These are phyloP conservation scores for Fraxinus greggii DNA, from an alignment of 305 asterid genomes.

Conservation along the genomic window DNA sequence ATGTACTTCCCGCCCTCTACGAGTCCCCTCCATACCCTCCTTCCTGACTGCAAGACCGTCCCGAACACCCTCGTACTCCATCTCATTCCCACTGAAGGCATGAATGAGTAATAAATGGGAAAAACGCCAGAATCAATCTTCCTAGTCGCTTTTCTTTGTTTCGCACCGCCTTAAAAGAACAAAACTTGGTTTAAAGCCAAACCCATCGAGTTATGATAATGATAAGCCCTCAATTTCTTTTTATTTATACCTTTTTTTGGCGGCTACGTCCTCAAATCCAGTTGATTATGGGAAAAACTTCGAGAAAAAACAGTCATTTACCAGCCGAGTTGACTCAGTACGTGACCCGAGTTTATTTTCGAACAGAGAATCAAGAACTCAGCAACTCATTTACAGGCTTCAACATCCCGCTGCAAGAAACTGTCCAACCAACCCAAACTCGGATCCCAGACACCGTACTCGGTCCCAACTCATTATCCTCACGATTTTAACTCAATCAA, in stretches of 20 bases:
- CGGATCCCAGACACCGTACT: constrained; percentile 9
- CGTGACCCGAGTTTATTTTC: not conserved
- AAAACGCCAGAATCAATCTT: constrained; percentile 25
- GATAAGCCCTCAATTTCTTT: not conserved
- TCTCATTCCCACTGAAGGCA: constrained; percentile 91
- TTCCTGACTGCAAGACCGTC: constrained; percentile 81
- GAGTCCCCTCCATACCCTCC: constrained; percentile 54
- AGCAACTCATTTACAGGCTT: not conserved
- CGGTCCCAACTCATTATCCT: not conserved
- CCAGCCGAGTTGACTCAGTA: not conserved
- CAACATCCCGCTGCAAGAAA: constrained; percentile 4
- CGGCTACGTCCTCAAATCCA: not conserved
- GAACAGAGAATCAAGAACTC: not conserved
- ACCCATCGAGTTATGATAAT: not conserved
- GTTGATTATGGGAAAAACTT: not conserved
- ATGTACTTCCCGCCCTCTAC: constrained; percentile 31
- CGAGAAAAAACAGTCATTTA: not conserved
- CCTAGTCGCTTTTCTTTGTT: not conserved
- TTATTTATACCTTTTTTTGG: not conserved
- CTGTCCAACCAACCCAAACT: not conserved
- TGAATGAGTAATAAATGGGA: constrained; percentile 35
- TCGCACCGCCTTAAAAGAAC: constrained; percentile 30
- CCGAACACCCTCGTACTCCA: constrained; percentile 83
- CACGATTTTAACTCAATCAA: constrained; percentile 1
- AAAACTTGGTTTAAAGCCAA: constrained; percentile 15